These are phyloP conservation scores for Coemansia sp. DNA, from an alignment of 192 early-diverging fungal species.

Conservation along the genomic window DNA sequence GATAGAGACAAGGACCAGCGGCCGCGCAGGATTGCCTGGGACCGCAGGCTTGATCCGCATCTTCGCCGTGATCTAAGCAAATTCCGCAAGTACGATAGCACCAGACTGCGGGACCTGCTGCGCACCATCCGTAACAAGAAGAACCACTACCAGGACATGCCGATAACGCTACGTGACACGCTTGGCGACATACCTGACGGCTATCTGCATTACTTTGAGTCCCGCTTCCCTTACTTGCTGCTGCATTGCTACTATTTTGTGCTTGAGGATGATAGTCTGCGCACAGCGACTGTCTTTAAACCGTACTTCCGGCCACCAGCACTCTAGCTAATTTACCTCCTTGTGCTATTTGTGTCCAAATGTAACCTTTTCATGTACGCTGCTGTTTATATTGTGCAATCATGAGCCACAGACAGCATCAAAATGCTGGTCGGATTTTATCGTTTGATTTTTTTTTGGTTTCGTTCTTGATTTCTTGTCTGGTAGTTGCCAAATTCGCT, in stretches of 20 bases:
- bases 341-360: neutral
- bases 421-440: too few species aligned
- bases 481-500: neutral
- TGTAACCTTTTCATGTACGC: neutral
- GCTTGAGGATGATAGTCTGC: constrained; percentile 59
- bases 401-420: too few species aligned
- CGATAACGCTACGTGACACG: constrained; percentile 68
- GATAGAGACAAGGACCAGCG: neutral
- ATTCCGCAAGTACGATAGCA: constrained; percentile 90
- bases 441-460: too few species aligned
- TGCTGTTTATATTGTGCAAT: neutral
- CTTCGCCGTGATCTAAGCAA: constrained; percentile 78
- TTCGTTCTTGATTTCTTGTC: too few species aligned
- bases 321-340: constrained; percentile 12
- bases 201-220: constrained; percentile 87
- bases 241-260: constrained; percentile 89
- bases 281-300: constrained; percentile 64
- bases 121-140: constrained; percentile 95
- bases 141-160: constrained; percentile 96
- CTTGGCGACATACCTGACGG: constrained; percentile 85
- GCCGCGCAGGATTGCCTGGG: constrained; percentile 39
- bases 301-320: constrained; percentile 63
- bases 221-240: constrained; percentile 84
- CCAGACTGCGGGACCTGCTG: constrained; percentile 80
- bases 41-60: constrained; percentile 58